Base-by-base conservation (phyloP, 2,329 filamentous ascomycete species). In the Cladophialophora carrionii region DNA sequence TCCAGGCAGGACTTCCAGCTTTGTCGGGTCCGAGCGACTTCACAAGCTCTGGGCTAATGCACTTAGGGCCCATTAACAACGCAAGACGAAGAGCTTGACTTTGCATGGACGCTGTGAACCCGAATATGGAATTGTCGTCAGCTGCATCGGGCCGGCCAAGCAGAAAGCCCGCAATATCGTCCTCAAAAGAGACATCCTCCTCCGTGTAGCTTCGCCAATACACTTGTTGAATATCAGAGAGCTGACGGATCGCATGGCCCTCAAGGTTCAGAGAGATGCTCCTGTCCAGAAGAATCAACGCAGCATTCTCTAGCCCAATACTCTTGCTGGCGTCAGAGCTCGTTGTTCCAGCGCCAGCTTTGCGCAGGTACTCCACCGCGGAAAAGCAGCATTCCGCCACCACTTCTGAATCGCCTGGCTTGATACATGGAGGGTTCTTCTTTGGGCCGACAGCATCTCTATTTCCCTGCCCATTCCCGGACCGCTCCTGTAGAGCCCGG, bases 381-480 rank as follows among this genome's bases (percentile, higher is more conserved):
- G 77, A 65, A 5, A 75, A 72, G 12, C 78, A 78, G 62, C 78
- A 80, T 66, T 80, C 76, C 8, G 76, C 78, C 20, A 76, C 69
- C 10, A 75, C 70, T 10, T 43, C 24, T 55, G 29, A 57, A 29
- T 60, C 57, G 31, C 20, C 24, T 49, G 22, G 55, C 49, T 20
- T n/a, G 57, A 9, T 26, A 34, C 26, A 32, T 41, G 10, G 22
- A 24, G 26, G 29, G 20, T 26, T 51, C 43, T 62, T 53, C 51
- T 64, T 60, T n/a, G 37, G 3, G 22, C 67, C 4, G 72, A 68
- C 8, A 71, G 71, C 55, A 69, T 73, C 5, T 67, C 62, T 22
- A 66, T 70, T 48, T 65, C 26, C 61, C 22, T 56, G 62, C 29
- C 52, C 62, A 64, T 77, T 78, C 5, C 73, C 72, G 4, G 75